Base-by-base conservation (phyloP, 352 stramenopile genomes). In the Globisporangium rhizosaccharum region DNA sequence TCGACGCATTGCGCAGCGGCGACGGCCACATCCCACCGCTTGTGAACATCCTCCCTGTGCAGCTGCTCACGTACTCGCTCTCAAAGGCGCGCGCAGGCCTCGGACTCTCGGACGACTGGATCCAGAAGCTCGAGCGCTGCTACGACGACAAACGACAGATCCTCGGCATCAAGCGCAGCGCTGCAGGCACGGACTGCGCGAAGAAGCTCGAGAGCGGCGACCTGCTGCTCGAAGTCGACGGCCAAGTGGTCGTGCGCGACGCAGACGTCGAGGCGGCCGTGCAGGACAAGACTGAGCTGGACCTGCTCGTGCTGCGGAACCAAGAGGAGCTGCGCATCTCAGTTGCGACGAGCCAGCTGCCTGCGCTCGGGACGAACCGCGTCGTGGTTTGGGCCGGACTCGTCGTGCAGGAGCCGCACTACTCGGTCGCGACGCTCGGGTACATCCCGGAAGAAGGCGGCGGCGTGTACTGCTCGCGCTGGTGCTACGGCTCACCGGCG, bases 381-480 rank as follows among this genome's bases (percentile, higher is more conserved):
- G 79, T 98, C 3, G 74, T 98, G 50, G 73, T 96, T 37, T 98
- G 90, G 88, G 92, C 80, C 45, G 92, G 92, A 0, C 66, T 97
- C 2, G 85, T 97, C n/a, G 78, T 98, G n/a, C 92, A 98, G 60
- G 77, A 71, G 10, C 84, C 90, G 9, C 92, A 97, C 57, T 93
- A 92, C 51, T 76, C 88, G 11, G 88, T 97, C 8, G 77, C 79
- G 11, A 92, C 72, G 42, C 62, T 90, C 8, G 89, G 90, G 1
- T 97, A 95, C 62, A 82, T 96, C 42, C 90, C 88, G 0, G 82
- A 92, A 53, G 78, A 90, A 69, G 85, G 87, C 3, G 84, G 82
- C 17, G 83, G 82, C 15, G 85, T 96, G 20, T 97, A 97, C 67
- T 90, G 81, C 54, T 97, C 89, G 2, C 72, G 87, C 8, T 97